Percentiles rank a stretch among this genome's conserved stretches.
Conservation (phyloP, 1,284 basidiomycete genomes). For the Rhizoctonia solani region DNA sequence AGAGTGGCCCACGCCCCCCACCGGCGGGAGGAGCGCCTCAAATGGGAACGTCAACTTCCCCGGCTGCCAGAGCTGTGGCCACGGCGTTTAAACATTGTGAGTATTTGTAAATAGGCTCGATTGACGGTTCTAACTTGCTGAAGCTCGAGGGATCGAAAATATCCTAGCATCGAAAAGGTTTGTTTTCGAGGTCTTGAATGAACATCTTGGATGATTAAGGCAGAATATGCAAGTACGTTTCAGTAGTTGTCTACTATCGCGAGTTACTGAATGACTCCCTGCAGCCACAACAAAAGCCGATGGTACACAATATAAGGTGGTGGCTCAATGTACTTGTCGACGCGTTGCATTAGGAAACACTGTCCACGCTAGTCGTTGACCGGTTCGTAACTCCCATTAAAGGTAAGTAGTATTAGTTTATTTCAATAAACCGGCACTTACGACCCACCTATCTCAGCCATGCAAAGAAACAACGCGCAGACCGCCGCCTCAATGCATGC, state of each 20-base stretch:
- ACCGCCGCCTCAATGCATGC: slow-evolving; percentile 76
- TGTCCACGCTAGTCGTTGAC: slow-evolving; percentile 72
- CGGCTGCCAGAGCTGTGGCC: slow-evolving; percentile 51
- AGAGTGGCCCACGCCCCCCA: slow-evolving; percentile 39
- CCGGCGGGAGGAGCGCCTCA: slow-evolving; percentile 46
- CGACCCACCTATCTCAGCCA: slow-evolving; percentile 68
- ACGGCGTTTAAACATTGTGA: slow-evolving; percentile 77
- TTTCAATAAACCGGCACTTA: slow-evolving; percentile 3
- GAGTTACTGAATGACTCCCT: slow-evolving; percentile 38
- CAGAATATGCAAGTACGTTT: slow-evolving; percentile 68
- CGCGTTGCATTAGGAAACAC: slow-evolving; percentile 85
- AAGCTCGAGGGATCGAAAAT: slow-evolving; percentile 89
- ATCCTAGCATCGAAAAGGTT: slow-evolving; percentile 75
- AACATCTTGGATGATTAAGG: slow-evolving; percentile 66
- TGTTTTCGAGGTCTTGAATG: slow-evolving; percentile 68
- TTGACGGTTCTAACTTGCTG: slow-evolving; percentile 45
- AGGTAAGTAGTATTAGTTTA: slow-evolving; percentile 54
- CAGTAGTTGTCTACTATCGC: neutral
- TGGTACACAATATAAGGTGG: slow-evolving; percentile 87
- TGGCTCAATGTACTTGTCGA: slow-evolving; percentile 88
- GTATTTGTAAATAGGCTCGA: slow-evolving; percentile 50
- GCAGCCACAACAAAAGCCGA: slow-evolving; percentile 79
- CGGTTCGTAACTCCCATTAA: slow-evolving; percentile 67
- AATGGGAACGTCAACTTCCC: slow-evolving; percentile 45
- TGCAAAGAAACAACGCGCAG: slow-evolving; percentile 70